Evolutionary conservation across 768 basidiomycete genomes (phyloP).

Genomic region (Tremella fuciformis): DNA sequence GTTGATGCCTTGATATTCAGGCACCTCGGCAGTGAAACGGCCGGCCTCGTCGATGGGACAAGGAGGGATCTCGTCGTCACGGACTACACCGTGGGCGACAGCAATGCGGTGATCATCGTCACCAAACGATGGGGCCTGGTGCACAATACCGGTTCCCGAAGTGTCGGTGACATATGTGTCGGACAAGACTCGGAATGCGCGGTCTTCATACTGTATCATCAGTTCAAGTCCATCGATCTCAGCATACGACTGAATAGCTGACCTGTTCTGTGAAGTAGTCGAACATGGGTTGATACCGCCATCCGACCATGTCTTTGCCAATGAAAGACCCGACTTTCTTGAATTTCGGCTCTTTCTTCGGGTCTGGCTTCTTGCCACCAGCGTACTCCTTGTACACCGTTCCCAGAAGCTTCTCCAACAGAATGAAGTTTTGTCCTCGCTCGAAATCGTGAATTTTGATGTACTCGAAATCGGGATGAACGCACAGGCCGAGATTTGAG

Average conservation of each 20-base stretch:
- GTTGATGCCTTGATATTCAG: slow-evolving; percentile 81
- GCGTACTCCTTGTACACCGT: slow-evolving; percentile 73
- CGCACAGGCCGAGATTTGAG: slow-evolving; percentile 90
- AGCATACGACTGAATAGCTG: slow-evolving; percentile 16
- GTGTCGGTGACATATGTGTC: slow-evolving; percentile 91
- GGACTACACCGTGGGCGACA: slow-evolving; percentile 75
- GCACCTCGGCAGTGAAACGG: slow-evolving; percentile 79
- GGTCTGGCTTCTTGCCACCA: slow-evolving; percentile 58
- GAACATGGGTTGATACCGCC: slow-evolving; percentile 91
- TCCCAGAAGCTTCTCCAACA: slow-evolving; percentile 79
- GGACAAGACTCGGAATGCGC: slow-evolving; percentile 79
- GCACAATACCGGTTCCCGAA: slow-evolving; percentile 96
- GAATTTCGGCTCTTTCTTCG: slow-evolving; percentile 88
- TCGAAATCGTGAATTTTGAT: slow-evolving; percentile 93
- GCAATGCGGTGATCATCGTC: slow-evolving; percentile 97
- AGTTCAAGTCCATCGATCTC: not conserved
- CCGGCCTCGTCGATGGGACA: slow-evolving; percentile 92
- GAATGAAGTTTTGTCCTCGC: slow-evolving; percentile 80
- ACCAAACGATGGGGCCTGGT: slow-evolving; percentile 97
- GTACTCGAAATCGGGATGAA: slow-evolving; percentile 93
- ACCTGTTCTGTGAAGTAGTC: slow-evolving; percentile 96
- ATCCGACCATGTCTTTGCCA: slow-evolving; percentile 90
- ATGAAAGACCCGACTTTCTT: slow-evolving; percentile 85
- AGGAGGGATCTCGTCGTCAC: slow-evolving; percentile 86
- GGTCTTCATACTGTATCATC: slow-evolving; percentile 71